Conservation (phyloP, 2,329 filamentous ascomycete species). For the Chaetomiaceae sp. region DNA sequence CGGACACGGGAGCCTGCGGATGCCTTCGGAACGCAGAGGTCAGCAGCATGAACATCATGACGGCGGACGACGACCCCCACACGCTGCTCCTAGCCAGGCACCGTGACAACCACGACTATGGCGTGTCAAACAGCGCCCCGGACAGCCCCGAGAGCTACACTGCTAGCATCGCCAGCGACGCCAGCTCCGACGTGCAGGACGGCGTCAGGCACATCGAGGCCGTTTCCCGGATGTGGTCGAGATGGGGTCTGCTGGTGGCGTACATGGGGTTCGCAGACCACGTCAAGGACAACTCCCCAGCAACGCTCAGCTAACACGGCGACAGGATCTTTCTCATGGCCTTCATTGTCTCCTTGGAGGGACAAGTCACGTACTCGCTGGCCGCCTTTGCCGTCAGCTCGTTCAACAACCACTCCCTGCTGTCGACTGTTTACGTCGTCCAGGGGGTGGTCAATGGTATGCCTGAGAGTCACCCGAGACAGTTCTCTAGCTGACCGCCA, state of each 20-base stretch:
- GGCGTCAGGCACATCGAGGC: conserved; percentile 33
- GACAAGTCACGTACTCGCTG: conserved; percentile 57
- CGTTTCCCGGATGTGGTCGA: conserved; percentile 32
- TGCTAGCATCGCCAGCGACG: conserved; percentile 2
- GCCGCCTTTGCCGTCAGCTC: conserved; percentile 61
- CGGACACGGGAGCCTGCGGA: background rate
- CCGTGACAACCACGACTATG: conserved; percentile 9
- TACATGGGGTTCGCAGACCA: conserved; percentile 27
- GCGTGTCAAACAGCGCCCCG: background rate
- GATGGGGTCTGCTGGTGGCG: conserved; percentile 29
- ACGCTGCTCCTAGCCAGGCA: conserved; percentile 2
- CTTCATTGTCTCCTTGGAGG: conserved; percentile 62
- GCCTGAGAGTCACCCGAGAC: background rate
- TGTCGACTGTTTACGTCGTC: conserved; percentile 61
- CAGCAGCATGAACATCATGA: conserved; percentile 1
- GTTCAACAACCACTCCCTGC: conserved; percentile 58
- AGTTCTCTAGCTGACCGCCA: background rate
- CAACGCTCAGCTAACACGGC: conserved; percentile 11
- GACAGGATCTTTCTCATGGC: conserved; percentile 52
- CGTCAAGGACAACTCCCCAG: background rate
- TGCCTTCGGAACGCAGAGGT: background rate
- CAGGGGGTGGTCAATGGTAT: conserved; percentile 60
- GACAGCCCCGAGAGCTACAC: background rate
- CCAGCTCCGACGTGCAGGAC: conserved; percentile 26
- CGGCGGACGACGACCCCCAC: conserved; percentile 4